Evolutionary conservation across 768 basidiomycete species (phyloP).

Genomic region (Lyophyllum shimeji): DNA sequence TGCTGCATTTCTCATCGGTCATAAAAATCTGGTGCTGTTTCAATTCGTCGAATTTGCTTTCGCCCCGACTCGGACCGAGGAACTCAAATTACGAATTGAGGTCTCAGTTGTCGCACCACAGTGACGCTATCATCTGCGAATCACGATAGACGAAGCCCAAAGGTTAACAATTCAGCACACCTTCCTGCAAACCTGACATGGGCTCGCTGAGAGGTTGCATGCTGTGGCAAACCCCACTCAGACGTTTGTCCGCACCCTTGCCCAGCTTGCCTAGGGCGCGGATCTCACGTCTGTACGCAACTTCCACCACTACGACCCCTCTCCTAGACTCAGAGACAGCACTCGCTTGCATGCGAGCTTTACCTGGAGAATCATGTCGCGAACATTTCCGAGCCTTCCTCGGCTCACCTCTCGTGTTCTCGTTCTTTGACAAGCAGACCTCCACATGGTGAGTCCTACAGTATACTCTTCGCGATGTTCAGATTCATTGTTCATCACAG

Average conservation of each 20-base stretch:
- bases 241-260: not conserved
- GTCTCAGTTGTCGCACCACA: too few species aligned
- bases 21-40: too few species aligned
- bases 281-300: too few species aligned
- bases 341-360: not conserved
- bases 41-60: too few species aligned
- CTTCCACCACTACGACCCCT: not conserved
- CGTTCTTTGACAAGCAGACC: conserved; percentile 25
- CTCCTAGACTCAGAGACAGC: too few species aligned
- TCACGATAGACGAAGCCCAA: too few species aligned
- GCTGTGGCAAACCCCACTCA: not conserved
- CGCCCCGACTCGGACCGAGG: too few species aligned
- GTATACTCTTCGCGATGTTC: not conserved
- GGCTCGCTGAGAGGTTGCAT: not conserved
- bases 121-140: too few species aligned
- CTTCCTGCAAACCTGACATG: not conserved
- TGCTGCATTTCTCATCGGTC: too few species aligned
- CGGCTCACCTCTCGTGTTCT: conserved; percentile 16
- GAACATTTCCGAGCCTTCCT: conserved; percentile 10
- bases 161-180: too few species aligned
- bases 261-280: not conserved
- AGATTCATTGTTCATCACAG: not conserved
- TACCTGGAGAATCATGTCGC: conserved; percentile 3
- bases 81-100: too few species aligned
- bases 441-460: conserved; percentile 16